Evolutionary conservation across 148 eudicot species (phyloP).

Genomic region (Chenopodium quinoa): DNA sequence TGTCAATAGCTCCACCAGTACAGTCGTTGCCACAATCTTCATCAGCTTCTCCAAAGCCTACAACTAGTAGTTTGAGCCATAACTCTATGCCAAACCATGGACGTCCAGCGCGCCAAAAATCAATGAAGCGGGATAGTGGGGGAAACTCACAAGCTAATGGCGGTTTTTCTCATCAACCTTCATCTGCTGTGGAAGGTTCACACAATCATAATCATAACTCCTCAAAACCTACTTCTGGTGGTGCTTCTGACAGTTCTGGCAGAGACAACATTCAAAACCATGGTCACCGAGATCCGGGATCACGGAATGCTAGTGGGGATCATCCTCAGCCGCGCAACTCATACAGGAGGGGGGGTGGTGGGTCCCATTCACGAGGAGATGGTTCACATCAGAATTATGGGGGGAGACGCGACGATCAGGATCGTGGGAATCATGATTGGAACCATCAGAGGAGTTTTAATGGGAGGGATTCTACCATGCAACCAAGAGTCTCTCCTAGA

Average conservation of each 20-base stretch:
- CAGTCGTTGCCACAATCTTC: conserved; percentile 16
- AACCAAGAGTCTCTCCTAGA: conserved; percentile 49
- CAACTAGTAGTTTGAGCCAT: conserved; percentile 37
- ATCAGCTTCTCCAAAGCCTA: conserved; percentile 37
- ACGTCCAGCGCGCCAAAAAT: conserved; percentile 53
- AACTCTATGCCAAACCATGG: conserved; percentile 44
- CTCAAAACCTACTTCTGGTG: conserved; percentile 40
- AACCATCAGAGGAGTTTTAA: conserved; percentile 50
- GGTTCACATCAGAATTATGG: conserved; percentile 60
- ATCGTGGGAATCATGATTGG: conserved; percentile 73
- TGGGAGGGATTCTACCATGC: conserved; percentile 59
- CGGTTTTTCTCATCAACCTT: conserved; percentile 46
- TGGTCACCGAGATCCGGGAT: conserved; percentile 43
- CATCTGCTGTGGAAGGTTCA: conserved; percentile 39
- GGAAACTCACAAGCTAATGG: conserved; percentile 54
- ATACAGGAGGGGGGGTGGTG: conserved; percentile 55
- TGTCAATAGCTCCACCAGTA: conserved; percentile 16
- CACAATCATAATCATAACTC: conserved; percentile 24
- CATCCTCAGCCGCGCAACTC: conserved; percentile 55
- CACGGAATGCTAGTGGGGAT: conserved; percentile 50
- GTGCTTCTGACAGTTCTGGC: conserved; percentile 42
- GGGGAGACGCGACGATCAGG: conserved; percentile 58
- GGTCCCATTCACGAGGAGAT: conserved; percentile 66
- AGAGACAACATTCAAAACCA: conserved; percentile 46
- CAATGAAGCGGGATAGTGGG: conserved; percentile 65